Evolutionary conservation across 345 rosid species (phyloP), one percentile per base, ranked within the genome.

Genomic region (Pelargonium nanum): DNA sequence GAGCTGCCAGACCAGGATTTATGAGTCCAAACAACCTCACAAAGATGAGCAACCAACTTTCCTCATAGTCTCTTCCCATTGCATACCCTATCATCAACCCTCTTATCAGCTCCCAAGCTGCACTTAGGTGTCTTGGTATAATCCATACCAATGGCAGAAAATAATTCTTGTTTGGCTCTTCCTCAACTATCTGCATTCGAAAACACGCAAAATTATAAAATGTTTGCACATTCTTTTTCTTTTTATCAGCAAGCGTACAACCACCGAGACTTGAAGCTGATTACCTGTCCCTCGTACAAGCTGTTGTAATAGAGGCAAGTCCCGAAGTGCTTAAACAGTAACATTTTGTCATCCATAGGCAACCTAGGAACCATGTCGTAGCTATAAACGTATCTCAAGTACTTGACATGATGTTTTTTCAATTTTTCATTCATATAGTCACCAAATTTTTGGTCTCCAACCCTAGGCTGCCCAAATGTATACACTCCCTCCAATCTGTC

Each of bases 251-350:
- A n/a, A n/a, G n/a, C n/a, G n/a, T n/a, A n/a, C n/a, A n/a, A n/a
- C n/a, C n/a, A n/a, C n/a, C n/a, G n/a, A n/a, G n/a, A n/a, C n/a
- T n/a, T n/a, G n/a, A n/a, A n/a, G n/a, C n/a, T n/a, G n/a, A n/a
- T n/a, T 58, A 75, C 90, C 83, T 78, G 70, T 52, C 71, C 70
- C 56, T 72, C 24, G 57, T 85, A 85, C 22, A 62, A 55, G 24
- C 78, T 72, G 62, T 86, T 69, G 61, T 70, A 83, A 84, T 72
- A 74, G 51, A 81, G 53, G 55, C 93, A 86, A 0, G 74, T 74
- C 32, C 93, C 93, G 23, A 89, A 86, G 68, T 89, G 93, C 80
- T 84, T 84, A 77, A 86, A 86, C 86, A 86, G 63, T 44, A 86
- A 66, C 22, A 78, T 80, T 8, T 68, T 58, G 34, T 81, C 78